A percentile compares a stretch with the other conserved stretches of the same genome.
phyloP scores from a whole-genome alignment of 2,329 filamentous ascomycete genomes.

The Colletotrichum incanum region DNA sequence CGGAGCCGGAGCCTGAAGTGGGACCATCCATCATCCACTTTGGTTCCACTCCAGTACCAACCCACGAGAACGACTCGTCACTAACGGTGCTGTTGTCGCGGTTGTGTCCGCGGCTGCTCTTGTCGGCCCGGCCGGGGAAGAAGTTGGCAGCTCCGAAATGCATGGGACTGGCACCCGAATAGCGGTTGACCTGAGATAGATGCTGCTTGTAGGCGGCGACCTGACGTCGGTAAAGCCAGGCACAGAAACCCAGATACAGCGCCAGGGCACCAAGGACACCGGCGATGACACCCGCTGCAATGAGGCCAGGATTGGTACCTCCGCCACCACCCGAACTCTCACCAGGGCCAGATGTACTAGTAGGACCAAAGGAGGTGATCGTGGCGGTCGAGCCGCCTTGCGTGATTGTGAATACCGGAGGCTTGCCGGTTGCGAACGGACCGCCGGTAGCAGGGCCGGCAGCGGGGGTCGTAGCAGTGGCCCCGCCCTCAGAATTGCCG shows the following conservation, averaged over 20 bases:
- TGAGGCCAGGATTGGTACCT: constrained; percentile 57
- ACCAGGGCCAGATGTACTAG: constrained; percentile 57
- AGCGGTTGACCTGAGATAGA: constrained; percentile 75
- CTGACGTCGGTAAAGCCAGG: constrained; percentile 81
- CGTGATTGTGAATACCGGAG: constrained; percentile 79
- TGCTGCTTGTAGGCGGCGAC: constrained; percentile 80
- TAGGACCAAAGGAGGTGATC: constrained; percentile 54
- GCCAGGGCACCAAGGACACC: constrained; percentile 75
- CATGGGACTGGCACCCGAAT: constrained; percentile 61
- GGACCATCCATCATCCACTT: constrained; percentile 49
- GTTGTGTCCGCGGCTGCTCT: constrained; percentile 41
- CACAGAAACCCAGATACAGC: constrained; percentile 78
- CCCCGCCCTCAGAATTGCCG: constrained; percentile 72
- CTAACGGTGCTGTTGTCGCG: constrained; percentile 45
- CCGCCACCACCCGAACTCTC: constrained; percentile 12
- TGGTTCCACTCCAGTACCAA: constrained; percentile 51
- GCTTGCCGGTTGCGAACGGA: constrained; percentile 78
- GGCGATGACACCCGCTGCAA: constrained; percentile 71
- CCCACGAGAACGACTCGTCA: constrained; percentile 51
- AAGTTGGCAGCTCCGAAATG: constrained; percentile 49
- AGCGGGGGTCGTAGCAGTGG: constrained; percentile 77
- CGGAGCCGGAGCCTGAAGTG: constrained; percentile 44
- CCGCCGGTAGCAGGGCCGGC: constrained; percentile 75
- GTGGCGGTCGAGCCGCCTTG: constrained; percentile 64
- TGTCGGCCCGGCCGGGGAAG: constrained; percentile 46